Percentiles rank a stretch among this genome's conserved stretches.
Evolutionary conservation across 805 yeast species (phyloP).

Genomic region (Saccharomycopsis fermentans): DNA sequence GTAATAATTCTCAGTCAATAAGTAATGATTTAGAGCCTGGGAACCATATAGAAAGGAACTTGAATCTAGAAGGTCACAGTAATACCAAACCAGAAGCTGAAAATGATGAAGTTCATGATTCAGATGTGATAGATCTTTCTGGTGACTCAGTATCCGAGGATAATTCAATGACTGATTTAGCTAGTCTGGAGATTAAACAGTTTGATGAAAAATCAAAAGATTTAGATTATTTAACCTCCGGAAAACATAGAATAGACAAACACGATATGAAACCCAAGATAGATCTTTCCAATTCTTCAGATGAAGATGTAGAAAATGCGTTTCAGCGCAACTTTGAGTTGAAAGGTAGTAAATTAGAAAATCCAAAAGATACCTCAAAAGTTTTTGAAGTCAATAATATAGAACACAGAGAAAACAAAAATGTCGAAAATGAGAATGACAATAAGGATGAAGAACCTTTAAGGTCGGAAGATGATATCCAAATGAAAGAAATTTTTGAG

Average conservation of each 20-base stretch:
- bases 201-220: not conserved
- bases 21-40: not conserved
- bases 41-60: not conserved
- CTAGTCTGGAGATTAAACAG: not conserved
- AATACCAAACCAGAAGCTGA: not conserved
- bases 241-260: no score
- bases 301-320: no score
- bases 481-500: not conserved
- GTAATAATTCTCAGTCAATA: not conserved
- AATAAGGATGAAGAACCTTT: not conserved
- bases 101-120: not conserved
- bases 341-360: no score
- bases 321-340: no score
- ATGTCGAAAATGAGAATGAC: not conserved
- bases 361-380: no score
- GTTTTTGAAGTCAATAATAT: no score
- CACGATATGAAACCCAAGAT: no score
- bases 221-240: not conserved
- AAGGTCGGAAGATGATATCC: not conserved
- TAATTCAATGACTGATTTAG: not conserved
- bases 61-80: not conserved
- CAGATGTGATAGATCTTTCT: not conserved
- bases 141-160: not conserved
- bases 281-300: no score
- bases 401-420: no score